These are phyloP conservation scores for Solanum clarkiae DNA, from an alignment of 257 asterid genomes.

Conservation along the genomic window DNA sequence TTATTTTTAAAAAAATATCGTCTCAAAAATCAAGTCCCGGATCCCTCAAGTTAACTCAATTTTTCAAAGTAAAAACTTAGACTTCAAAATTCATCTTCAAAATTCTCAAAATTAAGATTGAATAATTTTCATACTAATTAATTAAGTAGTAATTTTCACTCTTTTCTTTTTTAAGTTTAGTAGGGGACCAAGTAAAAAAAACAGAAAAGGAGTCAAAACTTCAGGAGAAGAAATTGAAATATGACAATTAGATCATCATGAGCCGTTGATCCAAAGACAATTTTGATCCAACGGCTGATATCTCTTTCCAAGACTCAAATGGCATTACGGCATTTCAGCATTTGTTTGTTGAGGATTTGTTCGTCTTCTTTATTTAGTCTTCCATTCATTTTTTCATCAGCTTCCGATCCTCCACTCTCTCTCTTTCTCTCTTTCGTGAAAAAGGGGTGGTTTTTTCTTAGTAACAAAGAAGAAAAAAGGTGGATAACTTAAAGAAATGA, in stretches of 20 bases:
- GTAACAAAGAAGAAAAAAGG: neutral
- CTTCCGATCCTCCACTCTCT: neutral
- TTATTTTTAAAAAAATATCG: too few species aligned
- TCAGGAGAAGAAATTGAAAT: neutral
- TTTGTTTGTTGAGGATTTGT: neutral
- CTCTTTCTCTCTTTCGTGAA: neutral
- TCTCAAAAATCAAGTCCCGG: too few species aligned
- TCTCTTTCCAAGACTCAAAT: neutral
- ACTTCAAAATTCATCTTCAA: neutral
- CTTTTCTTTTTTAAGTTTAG: neutral
- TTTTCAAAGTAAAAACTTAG: neutral
- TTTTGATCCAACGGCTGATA: neutral
- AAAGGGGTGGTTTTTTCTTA: neutral
- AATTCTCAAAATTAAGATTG: neutral
- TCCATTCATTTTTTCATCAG: neutral
- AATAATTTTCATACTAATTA: neutral
- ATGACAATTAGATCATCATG: neutral
- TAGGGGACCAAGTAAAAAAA: neutral
- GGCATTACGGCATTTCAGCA: neutral
- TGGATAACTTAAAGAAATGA: neutral
- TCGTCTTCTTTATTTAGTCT: neutral
- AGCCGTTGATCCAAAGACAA: neutral
- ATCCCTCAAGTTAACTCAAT: neutral
- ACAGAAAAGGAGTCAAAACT: neutral
- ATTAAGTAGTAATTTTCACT: neutral